These are phyloP conservation scores for Oryza longistaminata DNA, from an alignment of 176 grass and related monocot genomes.

Conservation along the genomic window DNA sequence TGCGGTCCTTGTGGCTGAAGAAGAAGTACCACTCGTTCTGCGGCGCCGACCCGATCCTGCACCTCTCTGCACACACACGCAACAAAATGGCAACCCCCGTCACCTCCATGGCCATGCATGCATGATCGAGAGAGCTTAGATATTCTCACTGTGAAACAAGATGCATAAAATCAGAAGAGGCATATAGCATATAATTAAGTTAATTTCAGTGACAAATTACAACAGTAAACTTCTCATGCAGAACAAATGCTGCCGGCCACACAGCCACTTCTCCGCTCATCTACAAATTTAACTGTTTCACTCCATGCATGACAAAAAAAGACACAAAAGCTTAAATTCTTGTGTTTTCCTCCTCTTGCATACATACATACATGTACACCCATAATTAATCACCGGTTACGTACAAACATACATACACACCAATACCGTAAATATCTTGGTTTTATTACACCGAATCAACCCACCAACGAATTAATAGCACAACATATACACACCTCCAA, in stretches of 20 bases:
- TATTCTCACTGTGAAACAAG: background rate
- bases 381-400: constrained; percentile 6
- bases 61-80: constrained; percentile 59
- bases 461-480: constrained; percentile 40
- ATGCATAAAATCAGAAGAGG: background rate
- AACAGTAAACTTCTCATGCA: background rate
- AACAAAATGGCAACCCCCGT: background rate
- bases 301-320: constrained; percentile 19
- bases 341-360: background rate
- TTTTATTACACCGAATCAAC: constrained; percentile 47
- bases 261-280: constrained; percentile 11
- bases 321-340: constrained; percentile 6
- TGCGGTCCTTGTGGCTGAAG: constrained; percentile 99
- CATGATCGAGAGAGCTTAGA: no score
- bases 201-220: background rate
- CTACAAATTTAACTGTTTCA: background rate
- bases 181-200: background rate
- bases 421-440: constrained; percentile 24
- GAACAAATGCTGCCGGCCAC: constrained; percentile 6
- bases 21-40: constrained; percentile 99
- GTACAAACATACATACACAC: background rate
- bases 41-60: constrained; percentile 78
- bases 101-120: background rate
- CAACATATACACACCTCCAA: constrained; percentile 38
- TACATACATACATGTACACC: background rate